Evolutionary conservation across 2,329 filamentous ascomycete genomes (phyloP), one percentile per base, ranked within the genome.

Genomic region (Aspergillus ibericus): DNA sequence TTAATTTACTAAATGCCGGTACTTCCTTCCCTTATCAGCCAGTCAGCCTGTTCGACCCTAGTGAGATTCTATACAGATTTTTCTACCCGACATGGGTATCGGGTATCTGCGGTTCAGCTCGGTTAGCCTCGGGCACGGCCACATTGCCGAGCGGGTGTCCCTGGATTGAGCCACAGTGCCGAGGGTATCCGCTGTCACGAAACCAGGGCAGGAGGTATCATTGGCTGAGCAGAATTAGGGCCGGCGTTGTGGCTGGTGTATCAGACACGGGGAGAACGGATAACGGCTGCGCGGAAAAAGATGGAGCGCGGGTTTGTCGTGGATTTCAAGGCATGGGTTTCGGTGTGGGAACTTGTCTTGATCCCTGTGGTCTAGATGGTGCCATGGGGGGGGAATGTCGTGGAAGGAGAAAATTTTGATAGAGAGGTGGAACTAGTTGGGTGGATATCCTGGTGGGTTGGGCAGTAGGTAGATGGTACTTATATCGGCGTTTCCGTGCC

Each of bases 231-330:
- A 0, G 4, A 18, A 22, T 42, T 20, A 42, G 18, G 38, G 20
- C 13, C 51, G 51, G 51, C 16, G 25, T 42, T 44, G 51, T 53
- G 51, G 51, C 50, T 53, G 9, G 35, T 38, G 50, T 4, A 12
- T 16, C 13, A 53, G 35, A 34, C 18, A n/a, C 10, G 15, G 12
- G 27, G 22, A 10, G 8, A 38, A 10, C 13, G 18, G 18, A 18
- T 42, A 42, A 42, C 38, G 38, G 18, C 38, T 3, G 38, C 18
- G 38, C 44, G 44, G 44, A 48, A 48, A 48, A 29, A 48, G 44
- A 48, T 48, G 44, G 44, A 48, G 15, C 44, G n/a, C 13, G 13
- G 15, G 38, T n/a, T n/a, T n/a, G 1, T 15, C 35, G 35, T 36
- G 22, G 7, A 47, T 32, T 32, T 9, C 22, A 27, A 32, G 44